These are phyloP conservation scores for Panaeolus papilionaceus DNA, from an alignment of 768 basidiomycete genomes.

Conservation along the genomic window DNA sequence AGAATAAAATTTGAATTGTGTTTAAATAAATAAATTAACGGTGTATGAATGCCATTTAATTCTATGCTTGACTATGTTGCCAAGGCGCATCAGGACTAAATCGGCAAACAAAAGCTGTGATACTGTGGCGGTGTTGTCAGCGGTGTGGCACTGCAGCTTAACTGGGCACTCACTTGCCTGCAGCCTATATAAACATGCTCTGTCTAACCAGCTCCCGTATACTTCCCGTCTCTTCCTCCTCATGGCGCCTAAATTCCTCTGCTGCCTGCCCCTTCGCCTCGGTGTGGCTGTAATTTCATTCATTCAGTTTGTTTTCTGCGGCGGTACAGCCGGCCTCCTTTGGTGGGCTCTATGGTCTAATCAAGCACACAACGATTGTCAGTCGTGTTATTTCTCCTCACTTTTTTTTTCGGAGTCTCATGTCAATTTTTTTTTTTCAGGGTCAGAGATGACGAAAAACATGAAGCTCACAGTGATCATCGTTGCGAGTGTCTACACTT, in stretches of 20 bases:
- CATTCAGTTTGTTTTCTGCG: constrained; percentile 44
- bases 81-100: constrained; percentile 1
- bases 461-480: constrained; percentile 39
- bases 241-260: constrained; percentile 49
- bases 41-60: not conserved
- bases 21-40: not conserved
- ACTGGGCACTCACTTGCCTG: not conserved
- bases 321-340: constrained; percentile 36
- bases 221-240: constrained; percentile 16
- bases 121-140: not conserved
- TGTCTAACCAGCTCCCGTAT: not conserved
- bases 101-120: constrained; percentile 1
- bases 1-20: not conserved
- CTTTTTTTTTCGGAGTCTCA: constrained; percentile 8
- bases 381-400: constrained; percentile 17
- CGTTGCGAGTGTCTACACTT: constrained; percentile 37
- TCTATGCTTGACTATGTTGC: not conserved
- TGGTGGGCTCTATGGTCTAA: constrained; percentile 36
- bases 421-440: constrained; percentile 23
- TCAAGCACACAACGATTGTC: constrained; percentile 27
- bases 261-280: constrained; percentile 49
- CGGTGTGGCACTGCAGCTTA: constrained; percentile 1
- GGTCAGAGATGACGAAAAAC: constrained; percentile 30
- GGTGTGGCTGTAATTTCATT: constrained; percentile 48
- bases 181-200: constrained; percentile 19